A percentile compares a stretch with the other conserved stretches of the same genome.
These are phyloP conservation scores for Corinectria fuckeliana DNA, from an alignment of 2,329 filamentous ascomycete genomes.

Conservation along the genomic window DNA sequence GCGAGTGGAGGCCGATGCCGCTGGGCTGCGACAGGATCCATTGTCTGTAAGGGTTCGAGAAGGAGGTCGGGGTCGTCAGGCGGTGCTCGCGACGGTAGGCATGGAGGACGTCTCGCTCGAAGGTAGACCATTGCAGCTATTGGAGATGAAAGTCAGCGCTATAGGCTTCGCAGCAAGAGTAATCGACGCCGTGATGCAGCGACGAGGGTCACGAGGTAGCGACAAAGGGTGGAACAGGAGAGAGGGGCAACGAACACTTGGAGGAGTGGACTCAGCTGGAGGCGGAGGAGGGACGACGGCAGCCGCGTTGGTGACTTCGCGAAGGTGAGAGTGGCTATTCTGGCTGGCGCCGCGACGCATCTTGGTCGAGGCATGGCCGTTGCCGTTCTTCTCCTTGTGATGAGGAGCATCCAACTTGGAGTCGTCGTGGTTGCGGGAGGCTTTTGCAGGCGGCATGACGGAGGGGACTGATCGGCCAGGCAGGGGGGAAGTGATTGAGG, in stretches of 20 bases:
- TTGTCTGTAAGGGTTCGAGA: conserved; percentile 67
- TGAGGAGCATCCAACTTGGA: conserved; percentile 50
- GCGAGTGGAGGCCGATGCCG: conserved; percentile 74
- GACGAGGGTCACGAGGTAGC: background rate
- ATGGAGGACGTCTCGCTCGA: conserved; percentile 72
- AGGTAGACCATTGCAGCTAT: conserved; percentile 70
- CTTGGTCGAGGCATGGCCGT: conserved; percentile 56
- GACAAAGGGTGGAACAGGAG: conserved; percentile 11
- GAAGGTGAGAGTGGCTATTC: conserved; percentile 53
- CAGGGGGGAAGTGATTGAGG: background rate
- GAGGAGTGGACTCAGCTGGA: conserved; percentile 40
- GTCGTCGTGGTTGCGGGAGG: conserved; percentile 55
- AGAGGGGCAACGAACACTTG: conserved; percentile 42
- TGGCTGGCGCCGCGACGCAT: conserved; percentile 62
- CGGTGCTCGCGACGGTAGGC: conserved; percentile 77
- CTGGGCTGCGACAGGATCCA: conserved; percentile 65
- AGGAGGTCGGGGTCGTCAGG: conserved; percentile 73
- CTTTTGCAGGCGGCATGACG: conserved; percentile 55
- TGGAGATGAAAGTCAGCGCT: conserved; percentile 23
- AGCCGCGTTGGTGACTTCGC: conserved; percentile 52
- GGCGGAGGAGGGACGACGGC: conserved; percentile 42
- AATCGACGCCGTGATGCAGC: background rate
- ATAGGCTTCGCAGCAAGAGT: background rate
- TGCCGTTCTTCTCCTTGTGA: conserved; percentile 54
- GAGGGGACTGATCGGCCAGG: conserved; percentile 6